Base-by-base conservation (phyloP, 2,329 filamentous ascomycete genomes). In the Pyrenochaeta sp. region DNA sequence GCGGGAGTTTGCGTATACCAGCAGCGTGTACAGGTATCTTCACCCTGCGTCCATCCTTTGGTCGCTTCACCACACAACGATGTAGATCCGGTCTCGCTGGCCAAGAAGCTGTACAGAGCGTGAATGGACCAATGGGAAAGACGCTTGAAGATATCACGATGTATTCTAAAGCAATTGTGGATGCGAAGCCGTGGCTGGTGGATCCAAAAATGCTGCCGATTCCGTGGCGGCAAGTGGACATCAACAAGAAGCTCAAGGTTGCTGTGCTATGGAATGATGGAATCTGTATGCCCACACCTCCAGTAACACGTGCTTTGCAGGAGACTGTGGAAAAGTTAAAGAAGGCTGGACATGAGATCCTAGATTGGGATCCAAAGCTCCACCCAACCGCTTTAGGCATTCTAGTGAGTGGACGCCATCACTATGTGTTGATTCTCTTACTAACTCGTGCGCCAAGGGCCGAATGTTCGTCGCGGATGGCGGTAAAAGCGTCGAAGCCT, bases 91-190 rank as follows among this genome's bases (percentile, higher is more conserved):
- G 83, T 7, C 76, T 87, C 66, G 77, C 81, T 1, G 85, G 85
- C 2, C 84, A 88, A 59, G 85, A 88, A 63, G 81, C 83, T 2
- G 81, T 88, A 0, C 74, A 76, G 38, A 83, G 81, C 14, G 82
- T 87, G 22, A 85, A 86, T 51, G 85, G 85, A 0, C 85, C 85
- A 0, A 75, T 88, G 74, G 77, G 80, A 1, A 74, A 74, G 19
- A 79, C 77, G 0, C 67, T 87, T 0, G 72, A 72, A 5, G 83
- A 85, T 47, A 72, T 78, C 9, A 59, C 62, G 2, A 59, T 78
- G 35, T 78, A 72, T 44, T 65, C 69, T 2, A 70, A 72, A 47
- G 67, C 63, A 7, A 65, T 79, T 1, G 52, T 76, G 7, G 67
- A 67, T 37, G 65, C 72, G 2, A 69, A 78, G 42, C 79, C 80